These are phyloP conservation scores for Tricholoma matsutake DNA, from an alignment of 768 basidiomycete species.

Conservation along the genomic window DNA sequence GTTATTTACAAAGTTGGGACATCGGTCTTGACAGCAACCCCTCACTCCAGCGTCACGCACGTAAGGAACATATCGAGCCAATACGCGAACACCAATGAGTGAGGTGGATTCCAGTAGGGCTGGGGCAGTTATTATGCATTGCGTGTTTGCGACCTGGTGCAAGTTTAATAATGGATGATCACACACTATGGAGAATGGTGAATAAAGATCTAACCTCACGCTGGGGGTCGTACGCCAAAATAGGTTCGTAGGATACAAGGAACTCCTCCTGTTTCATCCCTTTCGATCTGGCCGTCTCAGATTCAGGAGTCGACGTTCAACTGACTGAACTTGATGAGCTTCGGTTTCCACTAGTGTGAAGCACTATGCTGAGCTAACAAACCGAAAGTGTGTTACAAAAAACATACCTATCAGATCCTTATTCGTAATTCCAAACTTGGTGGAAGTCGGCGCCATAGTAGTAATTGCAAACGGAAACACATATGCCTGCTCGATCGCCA, in stretches of 20 bases:
- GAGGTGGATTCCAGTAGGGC: constrained; percentile 91
- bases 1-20: constrained; percentile 37
- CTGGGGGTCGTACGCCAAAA: constrained; percentile 68
- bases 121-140: constrained; percentile 71
- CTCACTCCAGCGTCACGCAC: constrained; percentile 75
- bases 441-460: constrained; percentile 73
- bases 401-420: constrained; percentile 79
- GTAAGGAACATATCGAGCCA: constrained; percentile 91
- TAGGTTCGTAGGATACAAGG: constrained; percentile 80
- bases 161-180: too few species aligned
- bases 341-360: constrained; percentile 66
- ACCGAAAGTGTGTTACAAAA: not conserved
- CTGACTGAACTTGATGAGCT: constrained; percentile 68
- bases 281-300: constrained; percentile 80
- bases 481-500: constrained; percentile 66
- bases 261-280: constrained; percentile 80
- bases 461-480: constrained; percentile 67
- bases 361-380: not conserved
- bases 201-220: constrained; percentile 30
- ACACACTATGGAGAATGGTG: not conserved
- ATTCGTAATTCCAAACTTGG: constrained; percentile 83
- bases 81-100: constrained; percentile 75
- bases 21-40: too few species aligned
- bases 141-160: constrained; percentile 62
- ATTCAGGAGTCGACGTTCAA: constrained; percentile 73